A percentile compares a stretch with the other conserved stretches of the same genome.
These are phyloP conservation scores for Hypocrella siamensis DNA, from an alignment of 2,329 filamentous ascomycete species.

Conservation along the genomic window DNA sequence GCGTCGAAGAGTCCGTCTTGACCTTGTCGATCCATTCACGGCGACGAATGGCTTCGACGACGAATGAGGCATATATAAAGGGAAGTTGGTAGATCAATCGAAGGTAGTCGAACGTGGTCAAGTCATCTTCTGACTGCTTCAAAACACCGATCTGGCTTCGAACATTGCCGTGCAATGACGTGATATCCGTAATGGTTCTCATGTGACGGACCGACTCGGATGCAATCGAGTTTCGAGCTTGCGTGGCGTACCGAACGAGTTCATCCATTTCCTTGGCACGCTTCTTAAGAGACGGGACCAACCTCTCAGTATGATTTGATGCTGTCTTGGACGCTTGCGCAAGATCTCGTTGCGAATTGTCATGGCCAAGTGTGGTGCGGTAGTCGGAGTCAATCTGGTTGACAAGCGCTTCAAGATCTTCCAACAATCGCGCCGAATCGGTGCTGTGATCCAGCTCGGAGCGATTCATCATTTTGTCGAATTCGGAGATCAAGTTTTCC, in stretches of 20 bases:
- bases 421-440: slow-evolving; percentile 53
- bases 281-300: slow-evolving; percentile 41
- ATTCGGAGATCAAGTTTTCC: slow-evolving; percentile 43
- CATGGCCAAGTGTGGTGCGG: slow-evolving; percentile 56
- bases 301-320: slow-evolving; percentile 44
- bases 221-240: slow-evolving; percentile 53
- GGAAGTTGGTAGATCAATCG: slow-evolving; percentile 71
- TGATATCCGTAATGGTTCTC: slow-evolving; percentile 68
- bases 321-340: slow-evolving; percentile 48
- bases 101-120: slow-evolving; percentile 68
- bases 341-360: slow-evolving; percentile 44
- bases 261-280: slow-evolving; percentile 45
- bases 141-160: slow-evolving; percentile 58
- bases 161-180: slow-evolving; percentile 55
- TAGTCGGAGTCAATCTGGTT: slow-evolving; percentile 82
- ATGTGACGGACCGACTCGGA: slow-evolving; percentile 56
- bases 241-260: slow-evolving; percentile 40
- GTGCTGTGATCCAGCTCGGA: slow-evolving; percentile 41
- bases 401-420: slow-evolving; percentile 74
- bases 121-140: slow-evolving; percentile 57
- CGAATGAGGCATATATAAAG: slow-evolving; percentile 75
- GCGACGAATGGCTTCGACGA: slow-evolving; percentile 72
- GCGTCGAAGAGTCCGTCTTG: slow-evolving; percentile 66
- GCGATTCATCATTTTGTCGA: slow-evolving; percentile 41
- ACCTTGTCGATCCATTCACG: slow-evolving; percentile 89